phyloP scores from a whole-genome alignment of 139 green algal species.

The Coelastrella sp. region DNA sequence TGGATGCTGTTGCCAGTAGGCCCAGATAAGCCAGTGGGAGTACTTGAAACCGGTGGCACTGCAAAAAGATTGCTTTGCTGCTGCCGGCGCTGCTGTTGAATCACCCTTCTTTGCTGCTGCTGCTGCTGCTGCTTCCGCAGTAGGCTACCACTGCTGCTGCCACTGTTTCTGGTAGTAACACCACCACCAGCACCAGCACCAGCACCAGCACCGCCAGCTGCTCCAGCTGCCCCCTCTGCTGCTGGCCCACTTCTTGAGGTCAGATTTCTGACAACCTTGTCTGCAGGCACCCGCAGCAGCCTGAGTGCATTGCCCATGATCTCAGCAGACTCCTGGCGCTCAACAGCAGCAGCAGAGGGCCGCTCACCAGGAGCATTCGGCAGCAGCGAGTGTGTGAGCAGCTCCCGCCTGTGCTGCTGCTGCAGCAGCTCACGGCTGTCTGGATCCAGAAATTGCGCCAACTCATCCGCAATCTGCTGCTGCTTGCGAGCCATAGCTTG shows the following conservation, averaged over 20 bases:
- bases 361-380: neutral
- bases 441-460: neutral
- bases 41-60: too few relatives aligned
- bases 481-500: neutral
- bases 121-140: too few relatives aligned
- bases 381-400: neutral
- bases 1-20: too few relatives aligned
- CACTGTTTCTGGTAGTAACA: too few relatives aligned
- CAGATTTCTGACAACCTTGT: neutral
- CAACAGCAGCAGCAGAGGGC: conserved; percentile 1
- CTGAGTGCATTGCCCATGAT: conserved; percentile 13
- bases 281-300: neutral
- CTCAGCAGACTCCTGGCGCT: neutral
- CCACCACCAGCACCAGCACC: too few relatives aligned
- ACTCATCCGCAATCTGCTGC: neutral
- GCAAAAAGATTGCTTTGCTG: too few relatives aligned
- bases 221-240: neutral
- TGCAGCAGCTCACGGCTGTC: neutral
- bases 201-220: neutral
- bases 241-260: neutral
- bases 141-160: too few relatives aligned
- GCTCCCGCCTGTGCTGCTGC: neutral
- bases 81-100: too few relatives aligned
- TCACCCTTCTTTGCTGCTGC: too few relatives aligned
- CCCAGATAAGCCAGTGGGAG: too few relatives aligned